These are phyloP conservation scores for Blastocystis hominis DNA, from an alignment of 352 stramenopile species.

Conservation along the genomic window DNA sequence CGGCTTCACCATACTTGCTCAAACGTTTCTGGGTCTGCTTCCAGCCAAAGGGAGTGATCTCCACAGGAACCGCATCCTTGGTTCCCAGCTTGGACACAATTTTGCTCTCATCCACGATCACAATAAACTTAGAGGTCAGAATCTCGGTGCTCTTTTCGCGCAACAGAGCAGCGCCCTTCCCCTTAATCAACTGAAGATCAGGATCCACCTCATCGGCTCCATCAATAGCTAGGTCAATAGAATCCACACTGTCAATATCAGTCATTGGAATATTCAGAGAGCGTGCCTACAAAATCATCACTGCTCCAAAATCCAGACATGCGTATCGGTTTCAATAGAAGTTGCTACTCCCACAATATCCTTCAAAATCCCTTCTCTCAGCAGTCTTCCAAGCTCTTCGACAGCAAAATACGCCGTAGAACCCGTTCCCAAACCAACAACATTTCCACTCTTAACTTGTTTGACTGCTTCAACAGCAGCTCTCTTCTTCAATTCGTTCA, in stretches of 20 bases:
- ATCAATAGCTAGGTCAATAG: constrained; percentile 60
- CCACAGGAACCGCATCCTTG: constrained; percentile 1
- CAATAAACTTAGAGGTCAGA: constrained; percentile 1
- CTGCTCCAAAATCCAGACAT: not conserved
- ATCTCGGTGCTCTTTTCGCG: constrained; percentile 38
- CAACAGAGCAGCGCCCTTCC: not conserved
- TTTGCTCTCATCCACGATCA: constrained; percentile 45
- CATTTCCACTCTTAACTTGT: constrained; percentile 57
- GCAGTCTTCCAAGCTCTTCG: constrained; percentile 53
- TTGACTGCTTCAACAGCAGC: constrained; percentile 49
- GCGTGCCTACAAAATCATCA: not conserved
- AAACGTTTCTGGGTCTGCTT: constrained; percentile 1
- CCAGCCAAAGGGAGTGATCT: constrained; percentile 5
- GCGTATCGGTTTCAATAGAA: constrained; percentile 33
- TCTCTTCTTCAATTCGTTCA: not conserved
- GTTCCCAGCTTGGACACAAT: not conserved
- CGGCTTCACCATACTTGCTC: not conserved
- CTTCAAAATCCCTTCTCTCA: constrained; percentile 44
- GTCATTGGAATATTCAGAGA: constrained; percentile 58
- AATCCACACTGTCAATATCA: constrained; percentile 45
- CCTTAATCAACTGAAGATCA: constrained; percentile 17
- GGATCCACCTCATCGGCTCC: constrained; percentile 59
- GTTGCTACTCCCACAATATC: constrained; percentile 61
- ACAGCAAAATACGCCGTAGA: constrained; percentile 60
- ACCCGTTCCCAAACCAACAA: constrained; percentile 60